These are phyloP conservation scores for Fusarium sp. DNA, from an alignment of 2,329 filamentous ascomycete genomes.

Conservation along the genomic window DNA sequence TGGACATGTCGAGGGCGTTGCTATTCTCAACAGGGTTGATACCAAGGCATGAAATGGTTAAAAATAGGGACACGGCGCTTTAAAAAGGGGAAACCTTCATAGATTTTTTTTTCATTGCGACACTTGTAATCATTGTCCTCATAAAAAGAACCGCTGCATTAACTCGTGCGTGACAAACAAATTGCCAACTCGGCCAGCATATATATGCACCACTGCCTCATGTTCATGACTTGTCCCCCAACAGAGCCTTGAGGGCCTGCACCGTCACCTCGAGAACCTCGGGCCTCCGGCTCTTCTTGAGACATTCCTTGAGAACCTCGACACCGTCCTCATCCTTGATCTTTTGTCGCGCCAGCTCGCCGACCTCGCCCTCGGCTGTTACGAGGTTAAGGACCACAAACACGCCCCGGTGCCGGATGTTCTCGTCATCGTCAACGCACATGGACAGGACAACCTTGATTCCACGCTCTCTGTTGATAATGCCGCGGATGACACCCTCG, in stretches of 20 bases:
- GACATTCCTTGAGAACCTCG: conserved; percentile 74
- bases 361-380: conserved; percentile 73
- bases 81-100: conserved; percentile 7
- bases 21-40: conserved; percentile 69
- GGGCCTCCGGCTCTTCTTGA: conserved; percentile 75
- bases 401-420: conserved; percentile 77
- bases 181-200: conserved; percentile 8
- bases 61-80: conserved; percentile 19
- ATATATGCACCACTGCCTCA: conserved; percentile 5
- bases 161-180: conserved; percentile 6
- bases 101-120: conserved; percentile 15
- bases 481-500: conserved; percentile 77
- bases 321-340: conserved; percentile 73
- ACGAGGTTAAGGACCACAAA: conserved; percentile 82
- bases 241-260: conserved; percentile 76
- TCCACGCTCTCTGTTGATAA: conserved; percentile 78
- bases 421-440: conserved; percentile 78
- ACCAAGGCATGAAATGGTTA: conserved; percentile 25
- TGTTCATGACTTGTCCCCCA: conserved; percentile 54
- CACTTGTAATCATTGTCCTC: conserved; percentile 33
- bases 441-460: conserved; percentile 83
- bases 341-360: conserved; percentile 68
- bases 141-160: conserved; percentile 23
- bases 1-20: conserved; percentile 76
- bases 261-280: conserved; percentile 79